Conservation (phyloP, 192 early-diverging fungal genomes). For the Linnemannia zychae region DNA sequence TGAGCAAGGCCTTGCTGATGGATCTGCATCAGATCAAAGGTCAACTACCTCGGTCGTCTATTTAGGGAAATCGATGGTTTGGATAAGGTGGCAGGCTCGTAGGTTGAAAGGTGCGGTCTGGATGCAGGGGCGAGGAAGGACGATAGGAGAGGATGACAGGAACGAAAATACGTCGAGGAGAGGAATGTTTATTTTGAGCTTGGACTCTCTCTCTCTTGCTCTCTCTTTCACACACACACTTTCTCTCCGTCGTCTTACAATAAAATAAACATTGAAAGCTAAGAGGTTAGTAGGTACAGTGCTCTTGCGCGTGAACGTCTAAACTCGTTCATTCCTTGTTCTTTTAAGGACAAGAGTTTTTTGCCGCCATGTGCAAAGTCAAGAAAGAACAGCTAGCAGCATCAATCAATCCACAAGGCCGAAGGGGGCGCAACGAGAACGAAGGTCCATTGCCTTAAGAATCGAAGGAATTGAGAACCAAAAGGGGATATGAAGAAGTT, state of each 20-base stretch:
- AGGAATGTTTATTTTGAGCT: neutral
- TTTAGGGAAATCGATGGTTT: too few species aligned
- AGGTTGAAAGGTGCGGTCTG: neutral
- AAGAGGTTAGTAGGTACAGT: too few species aligned
- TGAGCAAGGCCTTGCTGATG: conserved; percentile 12
- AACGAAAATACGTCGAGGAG: neutral
- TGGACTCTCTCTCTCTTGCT: neutral
- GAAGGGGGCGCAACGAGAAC: too few species aligned
- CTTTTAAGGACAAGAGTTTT: too few species aligned
- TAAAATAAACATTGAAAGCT: neutral
- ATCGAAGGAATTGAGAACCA: too few species aligned
- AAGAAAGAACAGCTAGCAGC: too few species aligned
- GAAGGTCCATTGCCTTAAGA: too few species aligned
- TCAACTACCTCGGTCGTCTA: neutral
- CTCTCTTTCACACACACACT: neutral
- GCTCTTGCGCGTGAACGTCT: too few species aligned
- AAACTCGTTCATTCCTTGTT: too few species aligned
- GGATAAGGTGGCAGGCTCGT: neutral
- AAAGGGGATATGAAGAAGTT: too few species aligned
- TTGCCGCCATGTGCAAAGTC: too few species aligned
- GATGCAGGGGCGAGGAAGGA: neutral
- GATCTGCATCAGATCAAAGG: neutral
- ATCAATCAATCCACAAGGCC: too few species aligned
- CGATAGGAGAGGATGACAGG: neutral
- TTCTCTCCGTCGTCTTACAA: neutral